Evolutionary conservation across 2,329 filamentous ascomycete species (phyloP).

Genomic region (Stagonosporopsis rhizophila): DNA sequence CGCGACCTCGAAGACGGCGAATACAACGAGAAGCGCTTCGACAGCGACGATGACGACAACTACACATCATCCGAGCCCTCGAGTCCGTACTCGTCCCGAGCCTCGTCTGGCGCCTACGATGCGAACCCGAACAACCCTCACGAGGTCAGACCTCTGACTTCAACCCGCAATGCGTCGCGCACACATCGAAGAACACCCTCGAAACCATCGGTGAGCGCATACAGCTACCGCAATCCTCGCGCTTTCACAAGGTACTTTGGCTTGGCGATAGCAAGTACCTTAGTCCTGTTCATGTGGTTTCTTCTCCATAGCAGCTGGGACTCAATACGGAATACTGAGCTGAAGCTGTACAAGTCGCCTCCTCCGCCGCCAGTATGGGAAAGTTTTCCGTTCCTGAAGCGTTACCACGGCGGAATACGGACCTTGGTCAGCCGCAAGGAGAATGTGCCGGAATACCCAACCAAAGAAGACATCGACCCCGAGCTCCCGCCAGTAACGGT

Average conservation of each 20-base stretch:
- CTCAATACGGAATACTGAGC: constrained; percentile 68
- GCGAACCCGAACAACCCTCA: constrained; percentile 38
- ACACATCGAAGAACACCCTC: constrained; percentile 28
- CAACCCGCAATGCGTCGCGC: constrained; percentile 21
- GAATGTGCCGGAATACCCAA: constrained; percentile 83
- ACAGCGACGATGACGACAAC: constrained; percentile 40
- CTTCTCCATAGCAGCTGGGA: constrained; percentile 76
- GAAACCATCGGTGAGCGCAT: constrained; percentile 43
- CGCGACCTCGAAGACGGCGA: constrained; percentile 44
- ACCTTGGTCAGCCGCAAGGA: constrained; percentile 70
- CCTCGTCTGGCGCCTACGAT: constrained; percentile 43
- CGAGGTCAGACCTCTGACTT: constrained; percentile 27
- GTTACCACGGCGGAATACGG: constrained; percentile 89
- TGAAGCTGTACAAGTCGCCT: constrained; percentile 66
- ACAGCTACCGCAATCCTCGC: constrained; percentile 70
- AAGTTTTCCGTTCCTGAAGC: constrained; percentile 80
- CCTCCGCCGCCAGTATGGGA: constrained; percentile 80
- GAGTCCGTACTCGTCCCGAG: constrained; percentile 62
- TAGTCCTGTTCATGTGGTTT: constrained; percentile 78
- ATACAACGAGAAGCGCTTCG: constrained; percentile 50
- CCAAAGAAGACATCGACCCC: constrained; percentile 59
- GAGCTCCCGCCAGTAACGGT: constrained; percentile 41
- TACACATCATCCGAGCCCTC: constrained; percentile 51
- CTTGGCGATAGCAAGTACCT: constrained; percentile 69
- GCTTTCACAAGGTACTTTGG: constrained; percentile 81